Evolutionary conservation across 495 filamentous ascomycete species (phyloP), one percentile per base, ranked within the genome.

Genomic region (Pyrenula massariospora): DNA sequence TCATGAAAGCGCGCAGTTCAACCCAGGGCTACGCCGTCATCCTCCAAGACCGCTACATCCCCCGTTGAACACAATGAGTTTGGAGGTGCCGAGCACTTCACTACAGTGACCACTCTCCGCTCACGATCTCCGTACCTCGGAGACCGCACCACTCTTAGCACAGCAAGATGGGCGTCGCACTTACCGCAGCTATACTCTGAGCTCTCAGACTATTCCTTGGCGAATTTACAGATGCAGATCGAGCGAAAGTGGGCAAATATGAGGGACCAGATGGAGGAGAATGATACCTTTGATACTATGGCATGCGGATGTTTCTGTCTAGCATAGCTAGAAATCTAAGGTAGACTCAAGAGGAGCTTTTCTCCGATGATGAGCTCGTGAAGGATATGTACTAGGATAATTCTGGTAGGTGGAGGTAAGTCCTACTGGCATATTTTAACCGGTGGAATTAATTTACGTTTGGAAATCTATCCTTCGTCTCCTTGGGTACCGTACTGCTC

Each of bases 31-130:
- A 74, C 51, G 84, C 82, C 5, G 77, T 86, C 1, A 73, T 88
- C 23, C 72, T 89, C 42, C 84, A 88, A 68, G 86, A 84, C 22
- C 77, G 83, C 25, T 87, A 88, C 63, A 88, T 88, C 56, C 78
- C 81, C 57, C 85, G 88, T 63, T 78, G 82, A 63, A 85, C 85
- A 88, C 23, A 76, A 74, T 22, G 78, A 84, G 1, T 73, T 84
- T 36, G 84, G 84, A 25, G 72, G 73, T 12, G 76, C 78, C 20
- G 85, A 87, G 65, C 81, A 84, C 50, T 85, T 87, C 68, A 85
- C 81, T 24, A 83, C 85, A 74, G 84, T 88, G 24, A 87, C 84
- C 5, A 86, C 84, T 8, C 87, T 87, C 69, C 77, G 86, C 8
- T 82, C 84, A 1, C 76, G 75, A 20, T 73, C 73, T 48, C 72